Conservation (phyloP, 345 rosid genomes). For the Aurinia saxatilis region DNA sequence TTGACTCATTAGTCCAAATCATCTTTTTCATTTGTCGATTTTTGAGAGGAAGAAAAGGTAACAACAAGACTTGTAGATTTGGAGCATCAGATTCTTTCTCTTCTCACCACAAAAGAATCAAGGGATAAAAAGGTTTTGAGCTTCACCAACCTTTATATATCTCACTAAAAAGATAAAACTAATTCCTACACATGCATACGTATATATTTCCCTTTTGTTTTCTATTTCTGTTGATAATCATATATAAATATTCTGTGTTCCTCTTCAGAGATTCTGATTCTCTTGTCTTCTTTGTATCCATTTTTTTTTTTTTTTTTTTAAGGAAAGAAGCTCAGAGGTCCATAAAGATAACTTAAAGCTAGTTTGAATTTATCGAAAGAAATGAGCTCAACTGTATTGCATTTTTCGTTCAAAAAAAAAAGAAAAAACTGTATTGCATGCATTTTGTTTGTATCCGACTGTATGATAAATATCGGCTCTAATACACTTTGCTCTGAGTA, state of each 20-base stretch:
- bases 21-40: constrained; percentile 3
- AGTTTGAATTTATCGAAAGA: constrained; percentile 14
- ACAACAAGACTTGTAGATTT: constrained; percentile 15
- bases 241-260: constrained; percentile 2
- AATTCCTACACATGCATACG: not conserved
- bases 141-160: constrained; percentile 19
- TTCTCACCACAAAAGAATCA: constrained; percentile 25
- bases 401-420: too few species aligned
- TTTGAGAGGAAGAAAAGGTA: not conserved
- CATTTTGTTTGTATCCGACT: not conserved
- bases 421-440: not conserved
- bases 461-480: not conserved
- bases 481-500: not conserved
- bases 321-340: constrained; percentile 13
- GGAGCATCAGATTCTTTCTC: constrained; percentile 29
- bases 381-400: not conserved
- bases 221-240: constrained; percentile 4
- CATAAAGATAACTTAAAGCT: constrained; percentile 22
- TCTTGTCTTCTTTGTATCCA: constrained; percentile 16
- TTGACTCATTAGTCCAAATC: constrained; percentile 2
- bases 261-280: constrained; percentile 23
- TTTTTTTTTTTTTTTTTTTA: not conserved
- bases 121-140: constrained; percentile 29
- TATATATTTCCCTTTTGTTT: not conserved
- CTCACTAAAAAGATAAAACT: not conserved